A percentile compares a stretch with the other conserved stretches of the same genome.
phyloP scores from a whole-genome alignment of 2,329 filamentous ascomycete genomes.

The Sporothrix curviconia region DNA sequence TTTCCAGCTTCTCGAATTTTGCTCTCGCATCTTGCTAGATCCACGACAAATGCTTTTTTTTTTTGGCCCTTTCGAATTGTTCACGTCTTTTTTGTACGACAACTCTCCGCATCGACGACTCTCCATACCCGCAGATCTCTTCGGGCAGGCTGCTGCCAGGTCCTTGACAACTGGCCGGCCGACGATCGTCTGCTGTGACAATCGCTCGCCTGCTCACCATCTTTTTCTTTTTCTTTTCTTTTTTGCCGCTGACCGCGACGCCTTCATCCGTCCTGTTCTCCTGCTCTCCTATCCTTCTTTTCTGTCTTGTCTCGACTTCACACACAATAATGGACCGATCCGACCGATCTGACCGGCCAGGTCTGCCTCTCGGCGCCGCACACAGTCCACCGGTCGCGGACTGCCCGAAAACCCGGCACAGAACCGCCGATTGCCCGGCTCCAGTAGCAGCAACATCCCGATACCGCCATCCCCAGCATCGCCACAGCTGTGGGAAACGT shows the following conservation, averaged over 20 bases:
- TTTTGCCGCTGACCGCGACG: neutral
- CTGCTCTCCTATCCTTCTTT: neutral
- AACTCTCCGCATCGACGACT: neutral
- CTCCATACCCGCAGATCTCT: no score
- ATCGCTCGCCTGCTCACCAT: neutral
- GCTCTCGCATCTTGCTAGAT: no score
- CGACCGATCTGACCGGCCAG: constrained; percentile 17
- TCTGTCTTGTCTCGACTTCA: neutral
- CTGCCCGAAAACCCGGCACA: constrained; percentile 33
- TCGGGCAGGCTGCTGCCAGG: neutral
- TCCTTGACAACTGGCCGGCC: neutral
- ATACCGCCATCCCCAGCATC: constrained; percentile 20
- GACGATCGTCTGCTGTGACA: neutral
- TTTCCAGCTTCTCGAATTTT: no score
- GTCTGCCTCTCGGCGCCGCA: constrained; percentile 14
- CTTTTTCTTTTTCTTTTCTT: no score
- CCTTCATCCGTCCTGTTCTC: neutral
- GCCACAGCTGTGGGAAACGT: neutral
- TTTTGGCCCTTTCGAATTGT: neutral
- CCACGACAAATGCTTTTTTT: neutral
- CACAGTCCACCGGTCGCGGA: constrained; percentile 21
- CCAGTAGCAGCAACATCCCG: constrained; percentile 22
- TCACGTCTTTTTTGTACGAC: neutral
- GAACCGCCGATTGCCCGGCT: constrained; percentile 27
- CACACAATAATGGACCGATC: constrained; percentile 17